Base-by-base conservation (phyloP, 78 protist genomes). In the Emiliania huxleyi region DNA sequence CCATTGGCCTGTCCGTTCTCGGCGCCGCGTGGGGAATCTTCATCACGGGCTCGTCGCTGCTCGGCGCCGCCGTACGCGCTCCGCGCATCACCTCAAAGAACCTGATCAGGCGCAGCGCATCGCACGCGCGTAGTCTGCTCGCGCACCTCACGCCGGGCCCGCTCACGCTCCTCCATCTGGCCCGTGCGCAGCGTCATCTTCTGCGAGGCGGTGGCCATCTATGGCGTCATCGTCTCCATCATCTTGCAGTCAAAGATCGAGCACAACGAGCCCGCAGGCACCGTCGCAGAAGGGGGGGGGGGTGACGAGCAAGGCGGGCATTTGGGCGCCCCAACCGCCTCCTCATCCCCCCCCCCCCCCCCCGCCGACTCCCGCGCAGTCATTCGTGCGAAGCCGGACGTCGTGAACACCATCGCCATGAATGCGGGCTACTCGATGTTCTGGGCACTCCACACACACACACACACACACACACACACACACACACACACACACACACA, bases 1-100 rank as follows among this genome's bases (percentile, higher is more conserved):
- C 99, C 52, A 97, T 99, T 46, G 97, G 98, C 90, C 55, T 99
- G 18, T 97, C 99, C 23, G 98, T 98, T 2, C 94, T 98, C 15
- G 99, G 99, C 19, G 99, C 99, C 19, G 99, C 99, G 12, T 98
- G 99, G 99, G 99, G 99, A 56, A 99, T 98, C 94, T 96, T 96
- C 92, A 55, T 97, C 40, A 97, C 99, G 35, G 99, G 98, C 33
- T 38, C 98, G 6, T 73, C 96, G 38, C 69, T 99, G 3, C 48
- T 98, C 35, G 99, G 99, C 91, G 99, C 99, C 8, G 98, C 99
- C 8, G 96, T 99, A 43, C 96, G 89, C 90, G 98, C 97, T 2
- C 99, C 99, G 29, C 96, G 98, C 46, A 97, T 98, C 90, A 90
- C 94, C 46, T 94, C 98, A n/a, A 96, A 98, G 94, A 98, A 98